Evolutionary conservation across 257 asterid genomes (phyloP), one percentile per base, ranked within the genome.

Genomic region (Eustoma russellianum): DNA sequence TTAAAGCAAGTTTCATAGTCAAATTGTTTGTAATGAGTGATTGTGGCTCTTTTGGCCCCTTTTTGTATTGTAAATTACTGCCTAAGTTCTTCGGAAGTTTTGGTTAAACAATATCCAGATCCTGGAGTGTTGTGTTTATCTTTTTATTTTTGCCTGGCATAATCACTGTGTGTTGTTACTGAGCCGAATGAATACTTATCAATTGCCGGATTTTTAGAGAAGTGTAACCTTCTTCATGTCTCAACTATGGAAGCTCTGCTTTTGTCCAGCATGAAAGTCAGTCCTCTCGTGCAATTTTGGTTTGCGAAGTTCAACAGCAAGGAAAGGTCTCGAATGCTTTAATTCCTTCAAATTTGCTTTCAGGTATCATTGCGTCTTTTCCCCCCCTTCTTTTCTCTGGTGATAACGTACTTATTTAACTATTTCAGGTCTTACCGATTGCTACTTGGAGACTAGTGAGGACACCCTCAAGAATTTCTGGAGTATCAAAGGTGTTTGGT

Each of bases 251-350:
- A 45, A 49, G 34, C 38, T n/a, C 46, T 52, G 33, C 46, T 14
- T 19, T 18, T 43, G 34, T 67, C 63, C 4, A 34, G 50, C 51
- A 59, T 60, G 74, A 62, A 59, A 46, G 41, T 58, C 14, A 40
- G 53, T 34, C 53, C 43, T 56, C 28, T 58, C 13, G 28, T 62
- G 19, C 74, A 53, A 52, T 47, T 66, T 71, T 59, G 63, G 50
- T 45, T 54, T 62, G 56, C 71, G 46, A 45, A 67, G 49, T 62
- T 60, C 18, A 60, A 41, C 64, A 50, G 55, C 58, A 69, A 82
- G 84, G 76, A 70, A 79, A 79, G 80, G 74, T 72, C 70, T 65
- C 65, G 5, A 33, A 63, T 49, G 48, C 66, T 51, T 72, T 57
- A 33, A 17, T 35, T 53, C 47, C 55, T 34, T 17, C 30, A 24